These are phyloP conservation scores for Gelatoporia subvermispora DNA, from an alignment of 768 basidiomycete species.

Conservation along the genomic window DNA sequence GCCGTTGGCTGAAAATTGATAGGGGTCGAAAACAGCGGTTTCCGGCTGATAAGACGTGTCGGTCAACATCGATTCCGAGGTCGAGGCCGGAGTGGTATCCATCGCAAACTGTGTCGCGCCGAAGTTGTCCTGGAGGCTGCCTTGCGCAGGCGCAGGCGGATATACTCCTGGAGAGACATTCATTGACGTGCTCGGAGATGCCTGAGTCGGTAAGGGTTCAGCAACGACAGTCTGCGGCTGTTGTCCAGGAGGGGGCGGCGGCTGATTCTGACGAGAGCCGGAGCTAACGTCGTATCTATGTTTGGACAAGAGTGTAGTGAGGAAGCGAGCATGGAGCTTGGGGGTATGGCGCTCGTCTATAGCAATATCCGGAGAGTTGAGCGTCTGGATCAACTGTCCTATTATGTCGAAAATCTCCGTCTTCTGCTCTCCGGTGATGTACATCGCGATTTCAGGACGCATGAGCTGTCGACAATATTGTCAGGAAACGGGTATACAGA, in stretches of 20 bases:
- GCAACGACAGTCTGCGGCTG: not conserved
- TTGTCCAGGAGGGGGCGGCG: constrained; percentile 24
- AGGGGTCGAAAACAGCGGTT: too few relatives aligned
- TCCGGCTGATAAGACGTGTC: too few relatives aligned
- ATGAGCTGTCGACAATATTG: constrained; percentile 44
- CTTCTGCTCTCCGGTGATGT: constrained; percentile 58
- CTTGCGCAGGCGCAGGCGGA: not conserved
- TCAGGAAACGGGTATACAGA: not conserved
- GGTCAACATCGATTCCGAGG: too few relatives aligned
- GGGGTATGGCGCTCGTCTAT: constrained; percentile 82
- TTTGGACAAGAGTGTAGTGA: constrained; percentile 63
- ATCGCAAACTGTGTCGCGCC: not conserved
- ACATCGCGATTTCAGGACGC: constrained; percentile 65
- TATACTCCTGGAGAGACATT: not conserved
- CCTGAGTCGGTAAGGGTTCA: not conserved
- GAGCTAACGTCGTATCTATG: constrained; percentile 68
- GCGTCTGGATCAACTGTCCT: constrained; percentile 63
- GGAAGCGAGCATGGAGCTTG: constrained; percentile 74
- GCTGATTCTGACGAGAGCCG: constrained; percentile 49
- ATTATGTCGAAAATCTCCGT: constrained; percentile 70
- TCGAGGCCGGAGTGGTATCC: too few relatives aligned
- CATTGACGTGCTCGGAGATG: not conserved
- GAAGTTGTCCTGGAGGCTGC: not conserved
- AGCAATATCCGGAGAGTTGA: constrained; percentile 68
- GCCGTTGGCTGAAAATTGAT: constrained; percentile 11